Base-by-base conservation (phyloP, 192 early-diverging fungal genomes). In the Podila verticillata region DNA sequence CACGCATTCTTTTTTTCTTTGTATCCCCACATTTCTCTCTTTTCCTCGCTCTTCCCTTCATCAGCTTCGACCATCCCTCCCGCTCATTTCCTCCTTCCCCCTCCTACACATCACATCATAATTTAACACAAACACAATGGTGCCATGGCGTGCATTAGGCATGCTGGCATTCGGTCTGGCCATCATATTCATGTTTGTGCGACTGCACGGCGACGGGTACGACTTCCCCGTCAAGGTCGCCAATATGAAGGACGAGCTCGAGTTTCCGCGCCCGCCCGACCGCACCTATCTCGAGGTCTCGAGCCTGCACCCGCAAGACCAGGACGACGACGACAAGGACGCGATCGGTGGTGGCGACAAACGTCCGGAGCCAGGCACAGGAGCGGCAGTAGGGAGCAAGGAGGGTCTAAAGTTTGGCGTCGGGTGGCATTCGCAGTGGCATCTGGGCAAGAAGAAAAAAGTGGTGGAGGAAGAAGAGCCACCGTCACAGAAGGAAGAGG, bases 111-210 rank as follows among this genome's bases (percentile, higher is more conserved):
- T n/a, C n/a, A n/a, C n/a, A 39, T 44, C 39, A 44, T 15, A 44
- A 44, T 44, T 15, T 13, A 44, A 44, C 39, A 44, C 39, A 44
- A 44, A 10, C 10, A 44, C 13, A 44, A 80, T 80, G 77, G 7
- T 72, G 31, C 70, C 70, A 68, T 80, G 77, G 77, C 77, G 77
- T 47, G 69, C 77, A 10, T 39, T 72, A 0, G 70, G 69, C 61
- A 80, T 72, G 69, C 70, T 80, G 30, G 61, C 57, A 20, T 72
- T 72, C 35, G 77, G 77, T 2, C 22, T 80, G 39, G 57, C 66
- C 19, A 56, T 72, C 70, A 80, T 80, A 61, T 80, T 68, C 66
- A 13, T 72, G 22, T 80, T 80, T 72, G 62, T 80, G 30, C 69
- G 69, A 5, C 54, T 80, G 17, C 77, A 80, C 28, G 77, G 77